A percentile compares a stretch with the other conserved stretches of the same genome.
These are phyloP conservation scores for Acacia acuminata DNA, from an alignment of 306 rosid species.

Conservation along the genomic window DNA sequence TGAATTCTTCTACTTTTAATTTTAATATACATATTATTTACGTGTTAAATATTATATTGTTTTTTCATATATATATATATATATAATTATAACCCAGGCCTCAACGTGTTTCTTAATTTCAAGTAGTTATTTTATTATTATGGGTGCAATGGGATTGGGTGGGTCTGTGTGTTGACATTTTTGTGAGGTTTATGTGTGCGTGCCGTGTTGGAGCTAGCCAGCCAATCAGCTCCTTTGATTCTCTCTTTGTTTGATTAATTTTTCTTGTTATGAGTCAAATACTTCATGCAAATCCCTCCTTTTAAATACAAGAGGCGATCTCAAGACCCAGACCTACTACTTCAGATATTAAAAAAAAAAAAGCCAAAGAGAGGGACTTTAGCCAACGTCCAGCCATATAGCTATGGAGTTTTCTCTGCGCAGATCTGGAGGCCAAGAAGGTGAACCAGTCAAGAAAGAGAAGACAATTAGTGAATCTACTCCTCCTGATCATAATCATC, in stretches of 20 bases:
- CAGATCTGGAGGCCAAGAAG: slow-evolving; percentile 43
- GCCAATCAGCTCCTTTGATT: slow-evolving; percentile 17
- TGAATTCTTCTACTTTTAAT: slow-evolving; percentile 50
- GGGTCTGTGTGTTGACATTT: slow-evolving; percentile 37
- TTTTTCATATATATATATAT: neutral
- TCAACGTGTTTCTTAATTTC: neutral
- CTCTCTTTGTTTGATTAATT: slow-evolving; percentile 29
- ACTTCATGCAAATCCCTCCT: slow-evolving; percentile 46
- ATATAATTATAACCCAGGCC: neutral
- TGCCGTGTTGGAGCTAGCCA: slow-evolving; percentile 24
- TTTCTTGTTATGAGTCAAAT: slow-evolving; percentile 52
- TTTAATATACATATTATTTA: neutral
- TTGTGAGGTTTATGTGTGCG: slow-evolving; percentile 13
- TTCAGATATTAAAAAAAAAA: neutral
- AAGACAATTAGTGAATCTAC: slow-evolving; percentile 36
- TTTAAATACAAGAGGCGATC: slow-evolving; percentile 22
- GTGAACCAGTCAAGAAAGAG: slow-evolving; percentile 38
- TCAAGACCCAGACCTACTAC: slow-evolving; percentile 17
- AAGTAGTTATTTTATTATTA: neutral
- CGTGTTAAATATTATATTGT: neutral
- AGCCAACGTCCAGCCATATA: neutral
- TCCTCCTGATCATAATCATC: slow-evolving; percentile 27
- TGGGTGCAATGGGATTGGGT: slow-evolving; percentile 30
- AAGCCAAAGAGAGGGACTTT: neutral
- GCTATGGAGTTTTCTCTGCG: slow-evolving; percentile 51